Conservation (phyloP, 2,329 filamentous ascomycete genomes). For the Akanthomyces uredinophilus region DNA sequence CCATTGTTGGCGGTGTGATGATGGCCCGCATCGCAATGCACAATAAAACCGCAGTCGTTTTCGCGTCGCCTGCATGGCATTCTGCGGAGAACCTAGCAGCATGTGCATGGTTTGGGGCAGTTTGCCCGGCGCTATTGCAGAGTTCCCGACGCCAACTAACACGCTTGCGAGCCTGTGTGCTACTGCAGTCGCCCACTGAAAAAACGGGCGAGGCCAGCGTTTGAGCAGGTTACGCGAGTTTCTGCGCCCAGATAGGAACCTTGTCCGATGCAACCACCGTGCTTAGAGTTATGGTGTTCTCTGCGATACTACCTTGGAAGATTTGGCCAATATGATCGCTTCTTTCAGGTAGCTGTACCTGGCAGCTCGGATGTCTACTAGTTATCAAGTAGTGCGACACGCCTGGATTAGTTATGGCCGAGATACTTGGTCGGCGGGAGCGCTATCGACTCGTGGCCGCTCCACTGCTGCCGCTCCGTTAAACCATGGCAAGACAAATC, state of each 20-base stretch:
- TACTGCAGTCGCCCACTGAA: not conserved
- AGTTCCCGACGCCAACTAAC: not conserved
- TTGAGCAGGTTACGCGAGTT: not conserved
- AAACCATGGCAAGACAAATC: not conserved
- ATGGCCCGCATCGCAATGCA: not conserved
- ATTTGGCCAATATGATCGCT: not conserved
- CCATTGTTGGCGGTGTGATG: conserved; percentile 3
- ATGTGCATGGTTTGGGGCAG: not conserved
- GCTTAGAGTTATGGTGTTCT: not conserved
- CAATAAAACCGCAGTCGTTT: not conserved
- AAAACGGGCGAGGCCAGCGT: not conserved
- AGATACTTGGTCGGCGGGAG: not conserved
- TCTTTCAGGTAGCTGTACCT: not conserved
- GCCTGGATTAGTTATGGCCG: not conserved
- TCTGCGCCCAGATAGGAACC: not conserved
- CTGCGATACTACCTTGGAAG: not conserved
- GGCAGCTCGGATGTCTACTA: not conserved
- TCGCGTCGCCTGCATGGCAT: not conserved
- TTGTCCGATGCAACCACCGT: not conserved
- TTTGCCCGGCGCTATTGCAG: conserved; percentile 9
- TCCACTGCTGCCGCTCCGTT: not conserved
- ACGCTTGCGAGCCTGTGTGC: not conserved
- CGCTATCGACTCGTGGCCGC: not conserved
- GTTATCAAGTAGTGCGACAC: not conserved
- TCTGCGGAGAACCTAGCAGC: no score